Evolutionary conservation across 2,329 filamentous ascomycete species (phyloP), one percentile per base, ranked within the genome.

Genomic region (Cercospora sp.): DNA sequence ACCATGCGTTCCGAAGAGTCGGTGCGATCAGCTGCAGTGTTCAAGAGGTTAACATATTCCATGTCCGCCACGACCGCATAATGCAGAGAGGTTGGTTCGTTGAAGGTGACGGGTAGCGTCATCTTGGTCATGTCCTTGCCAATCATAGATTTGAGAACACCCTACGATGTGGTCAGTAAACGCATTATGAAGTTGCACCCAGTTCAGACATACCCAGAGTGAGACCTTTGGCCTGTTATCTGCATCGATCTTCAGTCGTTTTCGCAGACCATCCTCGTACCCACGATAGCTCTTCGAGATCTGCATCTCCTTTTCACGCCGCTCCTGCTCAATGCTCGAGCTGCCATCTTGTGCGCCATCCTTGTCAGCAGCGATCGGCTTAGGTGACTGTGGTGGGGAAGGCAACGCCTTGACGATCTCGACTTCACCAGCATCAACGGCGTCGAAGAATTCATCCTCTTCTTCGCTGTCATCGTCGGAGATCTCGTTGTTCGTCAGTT

Each of bases 61-160:
- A 99, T 94, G 77, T 99, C 95, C 81, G 99, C 95, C 5, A 92
- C 93, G 53, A 96, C 94, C 78, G 95, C 92, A 80, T 98, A 95
- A 8, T 99, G 86, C 12, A 99, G 84, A 5, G 95, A 98, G 0
- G 95, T 99, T 0, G 95, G 95, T 80, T 99, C 95, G 81, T 99
- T 99, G 84, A 99, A 98, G 0, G 95, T 97, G 2, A 99, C 95
- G 0, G 95, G 95, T 20, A 99, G 83, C 0, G 95, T 98, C 94
- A 99, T 99, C 84, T 96, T 98, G 42, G 95, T 98, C 95, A 99
- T 98, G 78, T 99, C 95, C 79, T 99, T 98, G 71, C 95, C 95
- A 80, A 99, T 97, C 95, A 99, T 98, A 23, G 94, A 98, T 83
- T 98, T 99, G 71, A 99, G 83, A 74, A 99, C 97, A 73, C 91